Percentiles rank a stretch among this genome's conserved stretches.
Evolutionary conservation across 176 grass and related monocot species (phyloP).

Genomic region (Oryza meyeriana): DNA sequence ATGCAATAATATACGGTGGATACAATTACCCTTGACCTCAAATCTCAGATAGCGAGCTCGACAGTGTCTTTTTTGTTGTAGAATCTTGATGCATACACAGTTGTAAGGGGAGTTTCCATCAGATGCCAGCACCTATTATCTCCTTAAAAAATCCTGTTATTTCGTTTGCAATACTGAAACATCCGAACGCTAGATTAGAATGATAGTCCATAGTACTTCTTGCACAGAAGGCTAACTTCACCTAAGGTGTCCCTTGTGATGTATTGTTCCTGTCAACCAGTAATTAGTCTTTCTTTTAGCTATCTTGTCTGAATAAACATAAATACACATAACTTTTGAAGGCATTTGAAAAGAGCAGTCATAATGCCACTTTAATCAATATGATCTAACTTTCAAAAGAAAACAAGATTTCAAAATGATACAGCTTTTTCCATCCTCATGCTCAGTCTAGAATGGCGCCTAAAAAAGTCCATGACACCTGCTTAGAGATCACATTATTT

Average conservation of each 20-base stretch:
- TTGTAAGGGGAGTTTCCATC: background rate
- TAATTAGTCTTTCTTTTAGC: background rate
- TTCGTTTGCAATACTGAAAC: background rate
- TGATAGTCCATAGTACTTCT: background rate
- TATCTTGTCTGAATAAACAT: background rate
- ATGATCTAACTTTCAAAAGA: background rate
- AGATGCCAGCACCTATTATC: background rate
- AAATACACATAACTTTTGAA: no score
- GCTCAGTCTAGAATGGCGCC: background rate
- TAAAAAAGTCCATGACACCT: conserved; percentile 4
- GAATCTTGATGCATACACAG: background rate
- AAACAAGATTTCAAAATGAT: background rate
- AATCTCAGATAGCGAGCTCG: no score
- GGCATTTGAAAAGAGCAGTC: no score
- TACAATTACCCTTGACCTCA: background rate
- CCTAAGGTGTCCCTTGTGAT: no score
- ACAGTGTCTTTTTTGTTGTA: background rate
- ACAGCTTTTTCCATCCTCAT: background rate
- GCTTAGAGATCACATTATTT: background rate
- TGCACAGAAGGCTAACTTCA: no score
- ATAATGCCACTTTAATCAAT: no score
- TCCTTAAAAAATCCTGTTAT: background rate
- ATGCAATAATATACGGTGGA: background rate
- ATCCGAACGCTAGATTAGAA: background rate
- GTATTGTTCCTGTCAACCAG: no score